These are phyloP conservation scores for Geotrichum restrictum DNA, from an alignment of 1,139 yeast species.

Conservation along the genomic window DNA sequence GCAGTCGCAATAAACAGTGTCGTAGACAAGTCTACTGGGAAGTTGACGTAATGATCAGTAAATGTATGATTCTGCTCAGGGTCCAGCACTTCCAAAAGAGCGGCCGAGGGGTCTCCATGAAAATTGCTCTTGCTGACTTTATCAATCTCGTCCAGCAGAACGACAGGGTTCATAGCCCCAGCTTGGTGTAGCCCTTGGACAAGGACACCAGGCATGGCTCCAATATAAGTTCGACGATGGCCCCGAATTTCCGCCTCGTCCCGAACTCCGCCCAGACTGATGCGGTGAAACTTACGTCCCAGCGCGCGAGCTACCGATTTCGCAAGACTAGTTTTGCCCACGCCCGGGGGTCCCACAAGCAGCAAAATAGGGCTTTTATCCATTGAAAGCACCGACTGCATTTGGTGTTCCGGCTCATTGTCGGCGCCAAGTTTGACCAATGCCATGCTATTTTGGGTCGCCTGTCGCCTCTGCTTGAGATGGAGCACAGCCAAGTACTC, in stretches of 20 bases:
- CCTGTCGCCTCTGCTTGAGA: conserved; percentile 40
- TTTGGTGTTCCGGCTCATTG: not conserved
- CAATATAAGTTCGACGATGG: conserved; percentile 88
- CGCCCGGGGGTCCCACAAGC: conserved; percentile 93
- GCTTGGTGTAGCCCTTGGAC: conserved; percentile 76
- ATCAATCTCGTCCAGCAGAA: conserved; percentile 83
- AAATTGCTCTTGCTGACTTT: conserved; percentile 55
- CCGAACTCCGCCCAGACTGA: conserved; percentile 82
- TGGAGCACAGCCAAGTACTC: conserved; percentile 80
- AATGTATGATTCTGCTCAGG: conserved; percentile 83
- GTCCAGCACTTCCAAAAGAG: conserved; percentile 80
- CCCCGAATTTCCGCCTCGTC: conserved; percentile 92
- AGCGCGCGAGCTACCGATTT: conserved; percentile 79
- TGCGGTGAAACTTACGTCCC: conserved; percentile 74
- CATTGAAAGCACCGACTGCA: conserved; percentile 25
- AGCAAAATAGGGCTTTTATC: conserved; percentile 69
- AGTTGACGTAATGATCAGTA: conserved; percentile 81
- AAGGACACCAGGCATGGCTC: conserved; percentile 87
- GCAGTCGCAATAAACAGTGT: conserved; percentile 87
- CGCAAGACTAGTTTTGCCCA: conserved; percentile 88
- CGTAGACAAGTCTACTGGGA: conserved; percentile 81
- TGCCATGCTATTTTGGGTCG: conserved; percentile 8
- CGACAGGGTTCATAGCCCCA: conserved; percentile 82
- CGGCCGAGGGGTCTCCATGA: conserved; percentile 92
- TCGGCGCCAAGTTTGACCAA: not conserved